phyloP scores from a whole-genome alignment of 1,284 basidiomycete species.

The Phenoliferia sp. region DNA sequence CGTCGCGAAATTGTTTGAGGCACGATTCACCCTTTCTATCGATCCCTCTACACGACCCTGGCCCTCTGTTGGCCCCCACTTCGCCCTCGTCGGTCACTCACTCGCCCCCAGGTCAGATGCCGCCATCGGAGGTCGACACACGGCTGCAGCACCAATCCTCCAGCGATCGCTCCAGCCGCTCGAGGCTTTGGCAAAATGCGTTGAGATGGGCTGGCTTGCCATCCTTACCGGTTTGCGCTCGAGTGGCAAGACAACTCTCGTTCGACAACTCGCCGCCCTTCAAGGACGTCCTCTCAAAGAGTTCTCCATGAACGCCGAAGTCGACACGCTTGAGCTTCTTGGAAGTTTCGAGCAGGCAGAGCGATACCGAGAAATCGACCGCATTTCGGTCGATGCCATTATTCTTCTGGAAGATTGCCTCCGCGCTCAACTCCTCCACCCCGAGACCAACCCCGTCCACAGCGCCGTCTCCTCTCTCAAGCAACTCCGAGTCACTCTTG shows the following conservation, averaged over 20 bases:
- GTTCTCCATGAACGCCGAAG: conserved; percentile 76
- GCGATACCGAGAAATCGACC: conserved; percentile 35
- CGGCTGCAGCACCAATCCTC: conserved; percentile 53
- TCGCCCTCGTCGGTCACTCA: conserved; percentile 68
- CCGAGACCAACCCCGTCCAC: conserved; percentile 7
- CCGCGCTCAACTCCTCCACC: conserved; percentile 4
- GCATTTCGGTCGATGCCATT: conserved; percentile 9
- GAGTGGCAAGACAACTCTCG: conserved; percentile 74
- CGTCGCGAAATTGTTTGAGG: conserved; percentile 60
- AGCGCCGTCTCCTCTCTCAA: conserved; percentile 7
- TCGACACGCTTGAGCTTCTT: conserved; percentile 89
- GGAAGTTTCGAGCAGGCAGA: conserved; percentile 87
- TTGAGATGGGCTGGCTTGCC: conserved; percentile 77
- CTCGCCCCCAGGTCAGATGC: conserved; percentile 47
- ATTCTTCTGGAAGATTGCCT: conserved; percentile 8
- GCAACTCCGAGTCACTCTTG: conserved; percentile 8
- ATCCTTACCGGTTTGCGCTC: conserved; percentile 75
- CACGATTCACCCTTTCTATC: conserved; percentile 52
- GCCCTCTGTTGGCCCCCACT: conserved; percentile 53
- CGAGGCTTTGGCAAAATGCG: conserved; percentile 70
- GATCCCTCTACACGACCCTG: conserved; percentile 46
- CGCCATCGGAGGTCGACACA: conserved; percentile 27
- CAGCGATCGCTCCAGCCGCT: conserved; percentile 63
- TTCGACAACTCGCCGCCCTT: conserved; percentile 65
- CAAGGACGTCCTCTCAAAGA: conserved; percentile 67